Base-by-base conservation (phyloP, 768 basidiomycete species). In the Suillus ampliporus region DNA sequence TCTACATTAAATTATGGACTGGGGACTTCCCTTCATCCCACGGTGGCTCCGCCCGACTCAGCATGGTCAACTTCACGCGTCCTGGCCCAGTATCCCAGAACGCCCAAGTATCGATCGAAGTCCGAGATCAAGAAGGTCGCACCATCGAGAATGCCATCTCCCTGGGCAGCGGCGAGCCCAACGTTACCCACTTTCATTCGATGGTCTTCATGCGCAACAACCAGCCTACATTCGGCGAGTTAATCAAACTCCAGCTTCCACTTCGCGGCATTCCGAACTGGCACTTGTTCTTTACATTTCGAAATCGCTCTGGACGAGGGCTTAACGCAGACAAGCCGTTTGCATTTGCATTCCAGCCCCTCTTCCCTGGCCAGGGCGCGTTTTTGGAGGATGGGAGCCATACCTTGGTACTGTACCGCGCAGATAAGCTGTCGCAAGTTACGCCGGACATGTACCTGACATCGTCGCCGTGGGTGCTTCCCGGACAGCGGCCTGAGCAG, bases 1-100 rank as follows among this genome's bases (percentile, higher is more conserved):
- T 98, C 14, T 99, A 98, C 75, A 85, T 98, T 79, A 97, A 97
- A 74, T 84, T 99, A 0, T 98, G 95, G 95, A 90, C 89, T 60
- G 97, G 94, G 43, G 91, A 95, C 65, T 99, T 99, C 72, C 77
- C 82, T 3, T 77, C 85, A 0, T 80, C 84, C 4, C 83, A 85
- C 63, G 76, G 74, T 46, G 76, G 78, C 31, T 81, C 87, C 44
- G 74, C 89, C 4, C 89, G 89, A 48, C 76, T 80, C 34, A 84
- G 81, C 66, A 81, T 92, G 56, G 80, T 83, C 38, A 79, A 75
- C 60, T 85, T 91, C 74, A 82, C 87, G 23, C 84, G 89, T 58
- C 81, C 89, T 65, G 83, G 84, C 2, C 77, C 85, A 13, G 67
- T 80, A 34, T 77, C 80, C 38, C 76, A 75, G 40, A 89, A 86